Evolutionary conservation across 441 rosid species (phyloP).

Genomic region (Gossypium lobatum): DNA sequence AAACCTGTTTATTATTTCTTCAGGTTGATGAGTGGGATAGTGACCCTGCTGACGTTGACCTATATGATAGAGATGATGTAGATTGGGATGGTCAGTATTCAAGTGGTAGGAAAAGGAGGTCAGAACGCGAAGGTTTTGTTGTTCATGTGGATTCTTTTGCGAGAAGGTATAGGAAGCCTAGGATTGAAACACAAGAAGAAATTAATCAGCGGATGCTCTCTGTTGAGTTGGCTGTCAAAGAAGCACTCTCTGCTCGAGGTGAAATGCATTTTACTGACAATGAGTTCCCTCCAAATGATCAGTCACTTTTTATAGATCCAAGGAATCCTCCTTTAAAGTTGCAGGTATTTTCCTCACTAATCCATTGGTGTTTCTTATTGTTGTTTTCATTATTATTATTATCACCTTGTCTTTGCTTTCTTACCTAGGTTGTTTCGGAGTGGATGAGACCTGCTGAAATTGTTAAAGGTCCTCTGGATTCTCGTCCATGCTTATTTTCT

Average conservation of each 20-base stretch:
- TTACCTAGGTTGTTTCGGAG: slow-evolving; percentile 81
- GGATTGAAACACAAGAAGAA: slow-evolving; percentile 94
- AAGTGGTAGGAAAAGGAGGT: slow-evolving; percentile 95
- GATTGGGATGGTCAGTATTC: slow-evolving; percentile 99
- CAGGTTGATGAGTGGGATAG: slow-evolving; percentile 99
- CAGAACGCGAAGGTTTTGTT: slow-evolving; percentile 71
- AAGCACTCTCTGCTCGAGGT: slow-evolving; percentile 84
- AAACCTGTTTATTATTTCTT: slow-evolving; percentile 23
- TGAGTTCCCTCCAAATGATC: slow-evolving; percentile 97
- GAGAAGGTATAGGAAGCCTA: slow-evolving; percentile 89
- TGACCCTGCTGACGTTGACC: slow-evolving; percentile 97
- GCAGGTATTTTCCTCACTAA: slow-evolving; percentile 53
- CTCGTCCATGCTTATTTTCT: slow-evolving; percentile 82
- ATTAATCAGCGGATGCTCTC: slow-evolving; percentile 96
- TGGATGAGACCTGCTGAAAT: slow-evolving; percentile 97
- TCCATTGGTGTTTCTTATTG: slow-evolving; percentile 8
- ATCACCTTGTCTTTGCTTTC: slow-evolving; percentile 25
- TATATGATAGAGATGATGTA: slow-evolving; percentile 96
- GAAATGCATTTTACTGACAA: slow-evolving; percentile 91
- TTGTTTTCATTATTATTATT: slow-evolving; percentile 11
- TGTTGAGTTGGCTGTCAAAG: slow-evolving; percentile 96
- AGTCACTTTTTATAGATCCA: slow-evolving; percentile 84
- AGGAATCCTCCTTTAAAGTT: slow-evolving; percentile 76
- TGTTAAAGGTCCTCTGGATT: slow-evolving; percentile 50
- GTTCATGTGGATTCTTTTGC: slow-evolving; percentile 86